A percentile compares a stretch with the other conserved stretches of the same genome.
Evolutionary conservation across 75 land plant species (phyloP).

Genomic region (Pinus tabuliformis): DNA sequence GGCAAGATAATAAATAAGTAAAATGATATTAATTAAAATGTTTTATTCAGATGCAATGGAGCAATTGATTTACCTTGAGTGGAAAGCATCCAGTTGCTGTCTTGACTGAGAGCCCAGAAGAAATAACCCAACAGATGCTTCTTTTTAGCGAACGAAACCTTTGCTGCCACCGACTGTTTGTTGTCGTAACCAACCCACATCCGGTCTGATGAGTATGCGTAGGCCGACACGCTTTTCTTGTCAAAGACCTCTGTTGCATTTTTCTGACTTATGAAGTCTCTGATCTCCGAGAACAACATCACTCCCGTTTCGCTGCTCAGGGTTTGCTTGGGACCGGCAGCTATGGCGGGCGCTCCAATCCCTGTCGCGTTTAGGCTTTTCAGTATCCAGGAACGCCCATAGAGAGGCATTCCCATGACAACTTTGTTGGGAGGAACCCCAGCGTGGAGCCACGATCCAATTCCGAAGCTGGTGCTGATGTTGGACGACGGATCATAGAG

Average conservation of each 20-base stretch:
- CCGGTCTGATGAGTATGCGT: no score
- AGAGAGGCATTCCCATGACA: conserved; percentile 62
- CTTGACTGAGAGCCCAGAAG: not conserved
- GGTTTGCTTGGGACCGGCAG: conserved; percentile 1
- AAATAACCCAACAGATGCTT: not conserved
- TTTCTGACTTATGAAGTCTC: conserved; percentile 1
- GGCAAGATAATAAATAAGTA: no score
- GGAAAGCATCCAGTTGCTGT: conserved; percentile 3
- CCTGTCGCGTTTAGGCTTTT: not conserved
- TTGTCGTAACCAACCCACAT: conserved; percentile 4
- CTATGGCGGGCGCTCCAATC: conserved; percentile 8
- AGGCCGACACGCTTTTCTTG: no score
- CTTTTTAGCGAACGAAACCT: not conserved
- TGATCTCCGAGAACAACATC: conserved; percentile 18
- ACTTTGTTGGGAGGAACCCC: conserved; percentile 39
- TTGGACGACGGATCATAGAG: conserved; percentile 35
- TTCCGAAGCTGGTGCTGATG: conserved; percentile 46
- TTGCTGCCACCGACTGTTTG: not conserved
- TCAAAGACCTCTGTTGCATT: no score
- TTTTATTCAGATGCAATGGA: no score
- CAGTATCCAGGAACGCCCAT: conserved; percentile 64
- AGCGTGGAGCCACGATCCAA: conserved; percentile 47
- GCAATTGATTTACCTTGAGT: not conserved
- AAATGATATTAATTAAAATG: no score
- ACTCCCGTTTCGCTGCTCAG: conserved; percentile 3